These are phyloP conservation scores for Alternaria conjuncta DNA, from an alignment of 2,329 filamentous ascomycete genomes.

Conservation along the genomic window DNA sequence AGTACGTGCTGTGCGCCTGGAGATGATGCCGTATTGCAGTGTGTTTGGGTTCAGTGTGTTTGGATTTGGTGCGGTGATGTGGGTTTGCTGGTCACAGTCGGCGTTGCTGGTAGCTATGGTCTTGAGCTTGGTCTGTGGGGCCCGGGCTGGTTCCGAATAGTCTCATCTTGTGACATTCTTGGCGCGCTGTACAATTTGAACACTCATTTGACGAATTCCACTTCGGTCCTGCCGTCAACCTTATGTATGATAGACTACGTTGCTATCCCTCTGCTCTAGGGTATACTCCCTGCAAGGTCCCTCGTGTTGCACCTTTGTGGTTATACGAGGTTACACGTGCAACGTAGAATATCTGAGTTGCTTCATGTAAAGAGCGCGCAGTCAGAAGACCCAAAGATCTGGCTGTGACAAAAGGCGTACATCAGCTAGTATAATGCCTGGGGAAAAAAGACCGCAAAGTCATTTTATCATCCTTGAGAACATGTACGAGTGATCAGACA, in stretches of 20 bases:
- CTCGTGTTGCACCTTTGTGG: not conserved
- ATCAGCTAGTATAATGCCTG: not conserved
- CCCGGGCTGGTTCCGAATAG: conserved; percentile 22
- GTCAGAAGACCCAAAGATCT: not conserved
- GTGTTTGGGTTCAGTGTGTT: not conserved
- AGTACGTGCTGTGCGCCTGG: not conserved
- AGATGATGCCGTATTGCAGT: not conserved
- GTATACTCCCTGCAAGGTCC: not conserved
- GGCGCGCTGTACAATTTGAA: not conserved
- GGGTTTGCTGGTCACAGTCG: conserved; percentile 8
- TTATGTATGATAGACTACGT: not conserved
- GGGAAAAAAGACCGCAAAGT: not conserved
- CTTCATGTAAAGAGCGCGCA: not conserved
- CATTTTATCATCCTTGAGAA: not conserved
- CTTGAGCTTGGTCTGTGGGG: conserved; percentile 20
- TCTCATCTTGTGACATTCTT: conserved; percentile 7
- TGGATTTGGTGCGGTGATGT: not conserved
- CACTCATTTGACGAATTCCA: not conserved
- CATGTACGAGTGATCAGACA: not conserved
- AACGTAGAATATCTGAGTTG: not conserved
- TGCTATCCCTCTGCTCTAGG: not conserved
- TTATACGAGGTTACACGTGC: not conserved
- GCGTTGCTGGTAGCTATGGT: conserved; percentile 12
- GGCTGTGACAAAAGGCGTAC: not conserved
- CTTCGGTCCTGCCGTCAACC: not conserved